A percentile compares a stretch with the other conserved stretches of the same genome.
These are phyloP conservation scores for Backusella circina DNA, from an alignment of 192 early-diverging fungal species.

Conservation along the genomic window DNA sequence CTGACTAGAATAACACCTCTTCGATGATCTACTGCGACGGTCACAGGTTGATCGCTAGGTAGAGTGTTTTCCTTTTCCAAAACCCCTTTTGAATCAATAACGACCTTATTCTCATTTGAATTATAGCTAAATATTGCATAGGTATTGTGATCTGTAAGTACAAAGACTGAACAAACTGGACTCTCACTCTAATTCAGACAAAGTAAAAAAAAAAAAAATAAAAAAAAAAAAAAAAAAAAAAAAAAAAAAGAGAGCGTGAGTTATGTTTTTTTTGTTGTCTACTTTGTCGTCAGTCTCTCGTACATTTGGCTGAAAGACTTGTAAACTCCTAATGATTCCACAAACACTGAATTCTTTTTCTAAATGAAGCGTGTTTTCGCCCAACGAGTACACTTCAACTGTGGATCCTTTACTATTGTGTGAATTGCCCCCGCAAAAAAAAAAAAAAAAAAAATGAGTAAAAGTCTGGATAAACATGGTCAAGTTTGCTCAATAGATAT, in stretches of 20 bases:
- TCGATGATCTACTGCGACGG: background rate
- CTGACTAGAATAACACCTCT: background rate
- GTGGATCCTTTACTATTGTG: constrained; percentile 49
- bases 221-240: background rate
- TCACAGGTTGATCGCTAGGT: background rate
- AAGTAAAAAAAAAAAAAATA: background rate
- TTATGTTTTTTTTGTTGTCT: background rate
- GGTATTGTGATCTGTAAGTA: constrained; percentile 63
- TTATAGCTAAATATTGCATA: constrained; percentile 70
- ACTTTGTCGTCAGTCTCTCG: background rate
- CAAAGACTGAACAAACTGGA: constrained; percentile 58
- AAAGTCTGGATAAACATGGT: background rate
- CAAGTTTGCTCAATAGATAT: background rate
- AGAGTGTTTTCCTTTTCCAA: background rate
- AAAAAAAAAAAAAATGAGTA: no score
- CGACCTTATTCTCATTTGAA: constrained; percentile 19
- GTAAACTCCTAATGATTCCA: constrained; percentile 62
- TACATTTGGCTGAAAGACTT: constrained; percentile 38
- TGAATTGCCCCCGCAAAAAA: no score
- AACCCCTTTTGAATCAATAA: constrained; percentile 39
- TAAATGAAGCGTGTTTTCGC: constrained; percentile 37
- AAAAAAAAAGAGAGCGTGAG: background rate
- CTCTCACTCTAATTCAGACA: constrained; percentile 33
- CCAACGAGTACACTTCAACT: constrained; percentile 53
- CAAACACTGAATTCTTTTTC: constrained; percentile 60